These are phyloP conservation scores for Quercus phellos DNA, from an alignment of 331 rosid genomes.

Conservation along the genomic window DNA sequence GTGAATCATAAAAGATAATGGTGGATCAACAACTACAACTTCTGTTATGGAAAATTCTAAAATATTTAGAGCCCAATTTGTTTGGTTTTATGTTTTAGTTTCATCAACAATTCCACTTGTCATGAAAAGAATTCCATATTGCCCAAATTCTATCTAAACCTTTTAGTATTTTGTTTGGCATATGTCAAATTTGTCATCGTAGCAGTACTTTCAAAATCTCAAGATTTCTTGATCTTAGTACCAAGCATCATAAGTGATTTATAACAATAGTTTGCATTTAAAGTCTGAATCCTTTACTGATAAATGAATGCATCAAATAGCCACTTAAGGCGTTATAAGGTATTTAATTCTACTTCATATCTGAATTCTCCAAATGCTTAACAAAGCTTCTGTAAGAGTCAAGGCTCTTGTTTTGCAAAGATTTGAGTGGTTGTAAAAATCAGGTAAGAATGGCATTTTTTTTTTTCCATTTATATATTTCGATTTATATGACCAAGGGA, in stretches of 20 bases:
- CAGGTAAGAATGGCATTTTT: neutral
- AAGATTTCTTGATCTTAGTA: neutral
- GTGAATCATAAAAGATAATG: slow-evolving; percentile 6
- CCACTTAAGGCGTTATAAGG: neutral
- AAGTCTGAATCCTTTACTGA: neutral
- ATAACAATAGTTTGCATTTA: neutral
- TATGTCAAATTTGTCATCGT: neutral
- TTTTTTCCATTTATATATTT: neutral
- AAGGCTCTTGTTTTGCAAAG: neutral
- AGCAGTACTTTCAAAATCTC: neutral
- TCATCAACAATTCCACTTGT: neutral
- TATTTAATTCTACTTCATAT: neutral
- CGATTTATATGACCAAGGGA: neutral
- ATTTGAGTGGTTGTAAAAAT: neutral
- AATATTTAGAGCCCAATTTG: neutral
- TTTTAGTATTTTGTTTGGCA: neutral
- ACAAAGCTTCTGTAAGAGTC: neutral
- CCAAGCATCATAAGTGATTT: neutral
- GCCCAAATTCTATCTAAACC: neutral
- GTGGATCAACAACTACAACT: neutral
- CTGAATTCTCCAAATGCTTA: neutral
- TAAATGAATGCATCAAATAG: neutral
- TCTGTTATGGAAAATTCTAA: too few relatives aligned
- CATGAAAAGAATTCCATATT: neutral
- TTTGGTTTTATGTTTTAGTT: neutral